Conservation (phyloP, 352 stramenopile genomes). For the Halophytophthora batemanensis region DNA sequence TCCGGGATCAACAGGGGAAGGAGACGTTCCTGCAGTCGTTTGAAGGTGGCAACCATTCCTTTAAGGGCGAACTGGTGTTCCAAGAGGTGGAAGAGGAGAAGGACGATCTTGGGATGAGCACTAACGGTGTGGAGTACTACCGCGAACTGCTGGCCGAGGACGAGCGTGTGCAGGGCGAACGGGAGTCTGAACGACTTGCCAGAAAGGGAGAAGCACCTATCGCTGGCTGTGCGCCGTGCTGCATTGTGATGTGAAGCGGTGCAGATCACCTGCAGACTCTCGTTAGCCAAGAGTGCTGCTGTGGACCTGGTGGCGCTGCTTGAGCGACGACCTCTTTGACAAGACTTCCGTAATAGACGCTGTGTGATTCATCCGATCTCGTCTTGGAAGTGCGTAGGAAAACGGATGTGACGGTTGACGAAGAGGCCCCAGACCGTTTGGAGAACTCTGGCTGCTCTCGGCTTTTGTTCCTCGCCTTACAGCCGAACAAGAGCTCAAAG, state of each 20-base stretch:
- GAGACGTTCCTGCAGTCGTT: constrained; percentile 22
- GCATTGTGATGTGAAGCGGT: constrained; percentile 39
- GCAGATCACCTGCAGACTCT: no score
- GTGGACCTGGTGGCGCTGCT: no score
- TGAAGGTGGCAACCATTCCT: constrained; percentile 25
- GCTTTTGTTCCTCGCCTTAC: no score
- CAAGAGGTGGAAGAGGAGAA: constrained; percentile 31
- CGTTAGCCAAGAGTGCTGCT: no score
- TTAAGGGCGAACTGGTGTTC: constrained; percentile 63
- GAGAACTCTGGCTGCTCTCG: no score
- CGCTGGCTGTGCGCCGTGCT: constrained; percentile 55
- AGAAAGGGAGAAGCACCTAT: constrained; percentile 23
- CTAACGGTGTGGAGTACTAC: constrained; percentile 47
- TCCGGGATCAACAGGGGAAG: constrained; percentile 35
- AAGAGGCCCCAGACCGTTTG: no score
- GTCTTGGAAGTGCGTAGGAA: no score
- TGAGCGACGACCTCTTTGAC: no score
- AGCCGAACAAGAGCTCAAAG: background rate
- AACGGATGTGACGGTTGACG: no score
- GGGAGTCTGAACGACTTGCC: constrained; percentile 23
- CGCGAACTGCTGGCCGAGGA: constrained; percentile 38
- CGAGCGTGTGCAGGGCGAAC: constrained; percentile 30
- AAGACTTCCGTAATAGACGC: no score
- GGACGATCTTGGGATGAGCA: constrained; percentile 25
- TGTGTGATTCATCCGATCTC: no score